phyloP scores from a whole-genome alignment of 495 filamentous ascomycete genomes.

The Jackrogersella minutella region DNA sequence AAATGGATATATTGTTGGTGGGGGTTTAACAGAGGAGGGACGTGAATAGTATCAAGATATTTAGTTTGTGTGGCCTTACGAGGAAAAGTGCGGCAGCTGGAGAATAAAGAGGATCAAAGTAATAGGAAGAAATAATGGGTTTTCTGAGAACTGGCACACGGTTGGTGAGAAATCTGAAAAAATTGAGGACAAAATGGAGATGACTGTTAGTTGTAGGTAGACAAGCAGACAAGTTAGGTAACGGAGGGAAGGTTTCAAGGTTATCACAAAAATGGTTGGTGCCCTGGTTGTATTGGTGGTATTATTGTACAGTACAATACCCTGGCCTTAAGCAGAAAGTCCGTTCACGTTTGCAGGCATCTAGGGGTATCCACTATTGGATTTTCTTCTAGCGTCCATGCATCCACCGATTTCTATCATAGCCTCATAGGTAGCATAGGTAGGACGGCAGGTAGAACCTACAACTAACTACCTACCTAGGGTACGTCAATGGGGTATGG shows the following conservation, averaged over 20 bases:
- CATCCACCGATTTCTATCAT: too few relatives aligned
- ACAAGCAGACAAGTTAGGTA: too few relatives aligned
- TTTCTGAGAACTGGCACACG: conserved; percentile 8
- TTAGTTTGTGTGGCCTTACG: neutral
- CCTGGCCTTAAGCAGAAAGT: conserved; percentile 11
- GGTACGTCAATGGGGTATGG: too few relatives aligned
- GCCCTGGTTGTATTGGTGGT: conserved; percentile 21
- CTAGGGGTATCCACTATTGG: conserved; percentile 29
- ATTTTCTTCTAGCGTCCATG: conserved; percentile 28
- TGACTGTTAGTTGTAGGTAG: conserved; percentile 1
- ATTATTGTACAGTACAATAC: too few relatives aligned
- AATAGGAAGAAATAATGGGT: neutral
- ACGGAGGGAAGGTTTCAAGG: too few relatives aligned
- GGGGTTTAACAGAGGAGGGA: neutral
- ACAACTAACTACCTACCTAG: too few relatives aligned
- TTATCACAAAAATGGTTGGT: too few relatives aligned
- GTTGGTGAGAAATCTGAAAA: conserved; percentile 8
- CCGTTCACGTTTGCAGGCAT: conserved; percentile 27
- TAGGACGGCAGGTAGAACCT: too few relatives aligned
- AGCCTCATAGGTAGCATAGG: neutral
- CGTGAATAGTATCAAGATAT: conserved; percentile 12
- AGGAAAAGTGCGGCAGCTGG: neutral
- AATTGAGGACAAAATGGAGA: conserved; percentile 19
- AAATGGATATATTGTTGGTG: conserved; percentile 23
- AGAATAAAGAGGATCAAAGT: conserved; percentile 1